Evolutionary conservation across 1,139 yeast genomes (phyloP), one percentile per base, ranked within the genome.

Genomic region (Blastobotrys petasosporus): DNA sequence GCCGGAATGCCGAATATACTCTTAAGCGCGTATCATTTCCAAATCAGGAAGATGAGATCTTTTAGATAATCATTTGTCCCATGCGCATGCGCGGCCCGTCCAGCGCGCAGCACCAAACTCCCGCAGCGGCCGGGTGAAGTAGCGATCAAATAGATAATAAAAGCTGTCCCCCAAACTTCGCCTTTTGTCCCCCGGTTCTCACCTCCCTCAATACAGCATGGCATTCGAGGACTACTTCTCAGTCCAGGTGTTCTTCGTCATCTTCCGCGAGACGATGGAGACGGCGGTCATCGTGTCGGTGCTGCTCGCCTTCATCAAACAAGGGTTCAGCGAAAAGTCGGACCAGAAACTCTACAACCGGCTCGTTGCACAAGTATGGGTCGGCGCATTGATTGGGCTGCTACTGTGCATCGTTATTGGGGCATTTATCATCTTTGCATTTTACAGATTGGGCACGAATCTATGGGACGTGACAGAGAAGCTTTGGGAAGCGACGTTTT

Each of bases 401-500:
- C 63, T 77, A 3, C 72, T 86, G n/a, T 88, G 97, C 69, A 59
- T 85, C 36, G 62, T 80, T 7, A 76, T 88, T 39, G 97, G 97
- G 42, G 78, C 81, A 33, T 74, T 80, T 23, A 85, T 88, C 65
- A 79, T 88, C 42, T 74, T 78, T 50, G 77, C 84, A 34, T 88
- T 88, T 69, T 86, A 86, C 62, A 67, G 82, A 44, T 69, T 85
- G 46, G 90, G 94, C 33, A 79, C 77, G 50, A 92, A 88, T 67
- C 76, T 85, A 50, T 86, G 94, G 83, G 79, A 90, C 20, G 70
- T 75, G 47, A 79, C 96, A 1, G 97, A 88, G 63, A 77, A 94
- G 58, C 64, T 87, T 40, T 88, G 97, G 97, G 97, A 88, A 68
- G 96, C 95, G 40, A 68, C 82, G 8, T 88, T 88, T 64, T 85